Conservation (phyloP, 805 yeast genomes). For the Ogataea angusta region DNA sequence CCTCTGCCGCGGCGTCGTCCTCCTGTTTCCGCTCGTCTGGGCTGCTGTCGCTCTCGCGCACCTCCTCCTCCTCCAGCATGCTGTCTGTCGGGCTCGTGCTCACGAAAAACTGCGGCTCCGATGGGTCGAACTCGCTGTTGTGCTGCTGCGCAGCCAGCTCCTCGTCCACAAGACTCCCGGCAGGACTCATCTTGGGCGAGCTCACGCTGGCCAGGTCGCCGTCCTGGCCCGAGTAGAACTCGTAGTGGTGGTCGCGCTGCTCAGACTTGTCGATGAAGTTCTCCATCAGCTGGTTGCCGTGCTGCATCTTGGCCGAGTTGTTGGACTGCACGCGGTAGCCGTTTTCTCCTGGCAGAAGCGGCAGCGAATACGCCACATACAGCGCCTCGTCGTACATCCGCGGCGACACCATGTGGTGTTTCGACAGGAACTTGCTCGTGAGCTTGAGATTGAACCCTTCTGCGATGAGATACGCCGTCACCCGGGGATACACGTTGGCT, state of each 20-base stretch:
- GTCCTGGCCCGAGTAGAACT: constrained; percentile 81
- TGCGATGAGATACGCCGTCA: constrained; percentile 88
- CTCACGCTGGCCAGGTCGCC: constrained; percentile 25
- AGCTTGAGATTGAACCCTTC: constrained; percentile 70
- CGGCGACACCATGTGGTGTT: constrained; percentile 79
- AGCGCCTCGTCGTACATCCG: constrained; percentile 89
- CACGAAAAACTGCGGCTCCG: constrained; percentile 89
- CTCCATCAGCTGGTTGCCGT: constrained; percentile 57
- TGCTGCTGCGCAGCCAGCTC: constrained; percentile 33
- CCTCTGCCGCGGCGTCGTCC: constrained; percentile 1
- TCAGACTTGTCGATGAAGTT: constrained; percentile 75
- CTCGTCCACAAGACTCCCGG: constrained; percentile 17
- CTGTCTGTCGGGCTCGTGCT: constrained; percentile 34
- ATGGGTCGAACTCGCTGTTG: constrained; percentile 72
- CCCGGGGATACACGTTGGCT: constrained; percentile 68
- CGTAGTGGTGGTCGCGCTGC: constrained; percentile 87
- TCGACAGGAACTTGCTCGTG: constrained; percentile 60
- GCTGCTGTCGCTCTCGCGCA: constrained; percentile 2
- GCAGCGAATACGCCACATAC: constrained; percentile 85
- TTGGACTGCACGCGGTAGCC: constrained; percentile 76
- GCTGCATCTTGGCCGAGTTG: constrained; percentile 41
- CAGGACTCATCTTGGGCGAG: constrained; percentile 24
- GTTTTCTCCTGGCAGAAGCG: constrained; percentile 78
- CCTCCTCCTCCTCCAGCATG: constrained; percentile 23
- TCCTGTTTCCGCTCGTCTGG: not conserved